Percentiles rank a stretch among this genome's conserved stretches.
Evolutionary conservation across 768 basidiomycete genomes (phyloP).

Genomic region (Suillus alpinus): DNA sequence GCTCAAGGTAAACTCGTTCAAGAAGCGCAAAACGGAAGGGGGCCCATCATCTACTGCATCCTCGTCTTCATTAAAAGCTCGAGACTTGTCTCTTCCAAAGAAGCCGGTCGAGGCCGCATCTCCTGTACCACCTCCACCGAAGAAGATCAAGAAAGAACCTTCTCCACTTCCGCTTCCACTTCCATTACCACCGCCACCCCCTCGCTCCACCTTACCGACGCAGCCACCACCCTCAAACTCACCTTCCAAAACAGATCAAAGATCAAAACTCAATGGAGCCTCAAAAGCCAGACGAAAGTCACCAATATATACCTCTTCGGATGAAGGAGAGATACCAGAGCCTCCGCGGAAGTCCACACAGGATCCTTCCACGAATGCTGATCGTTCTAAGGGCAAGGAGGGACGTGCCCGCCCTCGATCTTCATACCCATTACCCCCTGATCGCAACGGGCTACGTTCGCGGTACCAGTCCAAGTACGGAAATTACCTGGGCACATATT

Average conservation of each 20-base stretch:
- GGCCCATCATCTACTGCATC: slow-evolving; percentile 16
- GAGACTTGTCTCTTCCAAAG: slow-evolving; percentile 31
- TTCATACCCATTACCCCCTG: slow-evolving; percentile 38
- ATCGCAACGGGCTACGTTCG: slow-evolving; percentile 50
- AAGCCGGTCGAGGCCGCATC: slow-evolving; percentile 30
- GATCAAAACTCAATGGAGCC: background rate
- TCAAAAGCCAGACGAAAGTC: slow-evolving; percentile 26
- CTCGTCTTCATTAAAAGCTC: slow-evolving; percentile 6
- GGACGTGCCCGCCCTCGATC: slow-evolving; percentile 29
- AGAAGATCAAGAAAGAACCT: slow-evolving; percentile 38
- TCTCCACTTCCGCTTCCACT: slow-evolving; percentile 22
- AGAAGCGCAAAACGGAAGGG: slow-evolving; percentile 45
- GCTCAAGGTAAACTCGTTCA: slow-evolving; percentile 20
- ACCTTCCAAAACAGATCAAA: background rate
- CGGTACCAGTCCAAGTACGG: slow-evolving; percentile 52
- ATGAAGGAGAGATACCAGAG: slow-evolving; percentile 56
- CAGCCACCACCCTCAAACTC: background rate
- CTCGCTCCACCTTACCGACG: slow-evolving; percentile 12
- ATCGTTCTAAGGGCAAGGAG: slow-evolving; percentile 15
- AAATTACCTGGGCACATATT: slow-evolving; percentile 48
- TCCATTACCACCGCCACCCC: slow-evolving; percentile 16
- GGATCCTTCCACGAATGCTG: slow-evolving; percentile 31
- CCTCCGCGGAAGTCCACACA: slow-evolving; percentile 68
- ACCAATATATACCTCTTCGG: slow-evolving; percentile 12
- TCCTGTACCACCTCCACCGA: slow-evolving; percentile 12